Evolutionary conservation across 176 grass and related monocot species (phyloP).

Genomic region (Zizania latifolia): DNA sequence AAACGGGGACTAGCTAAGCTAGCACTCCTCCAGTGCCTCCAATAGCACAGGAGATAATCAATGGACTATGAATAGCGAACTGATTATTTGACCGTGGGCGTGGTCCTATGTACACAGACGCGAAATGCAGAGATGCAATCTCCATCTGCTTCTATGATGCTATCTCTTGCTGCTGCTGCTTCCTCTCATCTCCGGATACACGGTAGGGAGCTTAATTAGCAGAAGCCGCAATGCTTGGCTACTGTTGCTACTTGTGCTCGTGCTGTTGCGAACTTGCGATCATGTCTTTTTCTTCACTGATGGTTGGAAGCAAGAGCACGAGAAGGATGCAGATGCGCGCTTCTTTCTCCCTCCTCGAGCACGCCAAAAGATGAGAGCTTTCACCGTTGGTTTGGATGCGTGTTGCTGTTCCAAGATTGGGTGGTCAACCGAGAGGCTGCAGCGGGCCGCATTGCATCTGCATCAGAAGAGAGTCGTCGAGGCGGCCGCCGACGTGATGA

Average conservation of each 20-base stretch:
- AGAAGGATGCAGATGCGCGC: neutral
- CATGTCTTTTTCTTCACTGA: neutral
- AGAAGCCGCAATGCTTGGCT: neutral
- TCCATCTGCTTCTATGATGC: too few species aligned
- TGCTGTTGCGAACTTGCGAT: neutral
- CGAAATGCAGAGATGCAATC: neutral
- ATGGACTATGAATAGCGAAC: neutral
- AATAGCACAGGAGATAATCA: conserved; percentile 16
- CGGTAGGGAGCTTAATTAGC: neutral
- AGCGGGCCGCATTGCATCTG: conserved; percentile 69
- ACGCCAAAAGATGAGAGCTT: conserved; percentile 8
- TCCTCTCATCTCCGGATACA: conserved; percentile 14
- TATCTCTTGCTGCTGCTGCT: neutral
- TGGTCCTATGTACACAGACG: conserved; percentile 27
- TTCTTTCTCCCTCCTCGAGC: neutral
- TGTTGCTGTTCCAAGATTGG: neutral
- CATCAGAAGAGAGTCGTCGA: conserved; percentile 46
- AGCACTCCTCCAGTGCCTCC: neutral
- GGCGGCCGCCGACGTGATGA: too few species aligned
- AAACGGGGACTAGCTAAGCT: neutral
- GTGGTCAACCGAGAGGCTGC: conserved; percentile 50
- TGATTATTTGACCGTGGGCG: conserved; percentile 31
- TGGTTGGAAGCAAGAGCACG: conserved; percentile 22
- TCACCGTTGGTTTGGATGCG: neutral
- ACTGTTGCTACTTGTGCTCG: neutral